Conservation (phyloP, 164 flowering plant species). For the Brasenia schreberi region DNA sequence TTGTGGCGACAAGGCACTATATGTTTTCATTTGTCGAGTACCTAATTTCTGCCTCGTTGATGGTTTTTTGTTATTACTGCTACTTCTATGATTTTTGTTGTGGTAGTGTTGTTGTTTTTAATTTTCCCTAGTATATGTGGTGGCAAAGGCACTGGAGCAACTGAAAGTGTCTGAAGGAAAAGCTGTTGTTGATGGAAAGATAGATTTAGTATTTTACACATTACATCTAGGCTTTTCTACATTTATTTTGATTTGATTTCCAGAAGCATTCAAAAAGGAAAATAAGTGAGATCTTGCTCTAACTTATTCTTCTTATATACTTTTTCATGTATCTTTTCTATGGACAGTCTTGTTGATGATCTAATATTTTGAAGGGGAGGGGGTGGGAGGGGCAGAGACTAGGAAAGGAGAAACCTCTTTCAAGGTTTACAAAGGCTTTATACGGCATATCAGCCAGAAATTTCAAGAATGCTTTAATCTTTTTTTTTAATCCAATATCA, state of each 20-base stretch:
- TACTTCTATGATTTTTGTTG: no score
- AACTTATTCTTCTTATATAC: no score
- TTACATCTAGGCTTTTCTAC: slow-evolving; percentile 82
- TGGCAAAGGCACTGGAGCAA: slow-evolving; percentile 84
- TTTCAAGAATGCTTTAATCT: slow-evolving; percentile 73
- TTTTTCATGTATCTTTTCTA: no score
- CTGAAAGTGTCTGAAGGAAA: slow-evolving; percentile 87
- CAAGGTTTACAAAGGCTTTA: slow-evolving; percentile 91
- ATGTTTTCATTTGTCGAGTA: background rate
- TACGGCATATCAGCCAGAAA: slow-evolving; percentile 89
- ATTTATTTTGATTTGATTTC: slow-evolving; percentile 96
- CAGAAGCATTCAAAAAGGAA: slow-evolving; percentile 95
- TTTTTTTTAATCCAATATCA: slow-evolving; percentile 89
- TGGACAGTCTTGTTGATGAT: no score
- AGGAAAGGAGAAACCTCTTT: slow-evolving; percentile 94
- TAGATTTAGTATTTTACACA: slow-evolving; percentile 92
- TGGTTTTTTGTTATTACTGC: background rate
- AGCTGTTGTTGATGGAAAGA: slow-evolving; percentile 95
- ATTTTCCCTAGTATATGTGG: background rate
- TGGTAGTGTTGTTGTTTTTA: background rate
- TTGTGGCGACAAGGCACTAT: slow-evolving; percentile 62
- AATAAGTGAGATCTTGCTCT: slow-evolving; percentile 34
- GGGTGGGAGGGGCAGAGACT: no score
- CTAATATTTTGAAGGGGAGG: no score
- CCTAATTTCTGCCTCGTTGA: background rate